phyloP scores from a whole-genome alignment of 2,329 filamentous ascomycete species.

The Lachnellula hyalina region DNA sequence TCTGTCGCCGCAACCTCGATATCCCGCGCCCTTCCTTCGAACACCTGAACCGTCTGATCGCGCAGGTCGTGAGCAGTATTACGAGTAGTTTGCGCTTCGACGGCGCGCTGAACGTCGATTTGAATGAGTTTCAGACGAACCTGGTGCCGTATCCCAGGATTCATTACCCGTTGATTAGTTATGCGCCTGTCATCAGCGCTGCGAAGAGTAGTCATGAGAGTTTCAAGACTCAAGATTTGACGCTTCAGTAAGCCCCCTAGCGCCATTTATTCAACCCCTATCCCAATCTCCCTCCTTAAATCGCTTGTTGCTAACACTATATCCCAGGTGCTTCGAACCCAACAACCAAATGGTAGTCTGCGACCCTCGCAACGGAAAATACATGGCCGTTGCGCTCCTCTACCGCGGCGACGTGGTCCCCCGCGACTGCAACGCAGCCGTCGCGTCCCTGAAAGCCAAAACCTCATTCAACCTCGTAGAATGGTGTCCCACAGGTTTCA shows the following conservation, averaged over 20 bases:
- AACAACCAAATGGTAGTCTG: slow-evolving; percentile 68
- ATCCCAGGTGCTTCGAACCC: slow-evolving; percentile 53
- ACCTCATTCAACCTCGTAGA: slow-evolving; percentile 61
- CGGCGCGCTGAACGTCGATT: slow-evolving; percentile 61
- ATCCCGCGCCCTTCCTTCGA: slow-evolving; percentile 60
- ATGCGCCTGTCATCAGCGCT: slow-evolving; percentile 57
- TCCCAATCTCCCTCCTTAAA: slow-evolving; percentile 6
- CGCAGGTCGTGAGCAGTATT: slow-evolving; percentile 63
- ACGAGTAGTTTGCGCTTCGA: slow-evolving; percentile 61
- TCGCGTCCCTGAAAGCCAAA: slow-evolving; percentile 59
- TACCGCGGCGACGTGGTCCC: slow-evolving; percentile 63
- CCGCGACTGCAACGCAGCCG: slow-evolving; percentile 53
- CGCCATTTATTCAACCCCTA: neutral
- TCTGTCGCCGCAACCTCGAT: slow-evolving; percentile 59
- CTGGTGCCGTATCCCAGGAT: slow-evolving; percentile 63
- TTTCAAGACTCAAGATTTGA: slow-evolving; percentile 60
- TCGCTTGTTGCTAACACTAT: slow-evolving; percentile 5
- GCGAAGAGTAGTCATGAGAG: slow-evolving; percentile 60
- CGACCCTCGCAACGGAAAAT: slow-evolving; percentile 61
- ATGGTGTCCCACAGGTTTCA: slow-evolving; percentile 66
- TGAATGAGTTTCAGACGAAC: slow-evolving; percentile 67
- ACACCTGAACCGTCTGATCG: slow-evolving; percentile 61
- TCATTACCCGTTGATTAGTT: slow-evolving; percentile 62
- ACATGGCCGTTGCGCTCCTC: slow-evolving; percentile 62
- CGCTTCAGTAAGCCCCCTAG: slow-evolving; percentile 48